A percentile compares a stretch with the other conserved stretches of the same genome.
Evolutionary conservation across 768 basidiomycete species (phyloP).

Genomic region (Amanita pseudoporphyria): DNA sequence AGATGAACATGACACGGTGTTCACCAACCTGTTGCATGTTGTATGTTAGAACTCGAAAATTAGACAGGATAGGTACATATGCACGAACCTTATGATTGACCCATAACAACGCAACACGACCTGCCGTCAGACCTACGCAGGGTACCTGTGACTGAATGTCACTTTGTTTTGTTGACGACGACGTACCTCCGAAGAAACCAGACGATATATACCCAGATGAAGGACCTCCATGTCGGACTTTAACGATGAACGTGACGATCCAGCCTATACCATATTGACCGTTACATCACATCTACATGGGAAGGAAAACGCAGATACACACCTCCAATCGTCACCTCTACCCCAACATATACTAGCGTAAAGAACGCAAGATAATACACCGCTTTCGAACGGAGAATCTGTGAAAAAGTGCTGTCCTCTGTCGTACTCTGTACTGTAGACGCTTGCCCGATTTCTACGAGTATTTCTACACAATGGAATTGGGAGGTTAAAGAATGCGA

Average conservation of each 20-base stretch:
- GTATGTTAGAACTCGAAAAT: not conserved
- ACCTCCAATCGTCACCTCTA: slow-evolving; percentile 54
- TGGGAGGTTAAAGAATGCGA: not conserved
- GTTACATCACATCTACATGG: not conserved
- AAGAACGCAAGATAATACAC: slow-evolving; percentile 60
- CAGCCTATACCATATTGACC: slow-evolving; percentile 38
- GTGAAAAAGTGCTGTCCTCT: slow-evolving; percentile 32
- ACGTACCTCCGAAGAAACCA: slow-evolving; percentile 44
- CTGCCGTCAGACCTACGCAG: slow-evolving; percentile 40
- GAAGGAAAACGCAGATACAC: not conserved
- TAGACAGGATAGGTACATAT: not conserved
- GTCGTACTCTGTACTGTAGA: slow-evolving; percentile 25
- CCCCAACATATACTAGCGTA: slow-evolving; percentile 58
- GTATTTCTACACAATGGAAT: slow-evolving; percentile 31
- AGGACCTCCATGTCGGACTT: slow-evolving; percentile 26
- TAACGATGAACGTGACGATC: slow-evolving; percentile 53
- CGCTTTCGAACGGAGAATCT: slow-evolving; percentile 40
- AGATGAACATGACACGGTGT: slow-evolving; percentile 41
- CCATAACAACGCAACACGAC: slow-evolving; percentile 47
- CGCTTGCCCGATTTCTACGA: slow-evolving; percentile 42
- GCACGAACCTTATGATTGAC: slow-evolving; percentile 37
- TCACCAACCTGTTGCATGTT: slow-evolving; percentile 52
- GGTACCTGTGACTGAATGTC: too few species aligned
- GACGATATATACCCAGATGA: slow-evolving; percentile 45
- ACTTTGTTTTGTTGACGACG: too few species aligned